Evolutionary conservation across 148 eudicot species (phyloP).

Genomic region (Salicornia ramosissima): DNA sequence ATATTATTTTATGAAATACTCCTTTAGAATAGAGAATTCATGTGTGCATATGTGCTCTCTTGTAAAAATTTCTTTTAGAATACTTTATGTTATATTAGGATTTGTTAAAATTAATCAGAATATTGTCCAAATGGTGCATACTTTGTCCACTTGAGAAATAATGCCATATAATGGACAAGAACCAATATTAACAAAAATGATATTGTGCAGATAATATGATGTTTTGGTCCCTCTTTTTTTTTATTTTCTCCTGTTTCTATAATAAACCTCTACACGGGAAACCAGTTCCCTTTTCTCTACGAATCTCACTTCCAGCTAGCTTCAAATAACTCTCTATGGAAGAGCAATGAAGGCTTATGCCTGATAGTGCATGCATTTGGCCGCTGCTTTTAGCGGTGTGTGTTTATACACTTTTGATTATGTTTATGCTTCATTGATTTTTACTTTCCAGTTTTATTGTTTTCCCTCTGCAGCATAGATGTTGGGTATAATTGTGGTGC

Average conservation of each 20-base stretch:
- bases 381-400: neutral
- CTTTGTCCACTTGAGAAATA: no score
- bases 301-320: neutral
- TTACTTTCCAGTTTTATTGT: neutral
- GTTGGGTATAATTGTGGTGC: neutral
- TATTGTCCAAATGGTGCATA: no score
- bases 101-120: no score
- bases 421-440: neutral
- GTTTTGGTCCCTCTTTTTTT: neutral
- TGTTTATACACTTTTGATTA: neutral
- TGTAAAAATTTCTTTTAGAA: no score
- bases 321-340: neutral
- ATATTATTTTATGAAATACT: no score
- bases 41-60: no score
- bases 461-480: neutral
- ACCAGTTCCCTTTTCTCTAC: neutral
- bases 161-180: no score
- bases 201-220: no score
- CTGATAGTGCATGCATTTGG: neutral
- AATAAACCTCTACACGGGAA: neutral
- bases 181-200: no score
- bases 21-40: no score
- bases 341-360: neutral
- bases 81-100: no score
- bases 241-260: neutral